Conservation (phyloP, 2,329 filamentous ascomycete species). For the Colletotrichum incanum region DNA sequence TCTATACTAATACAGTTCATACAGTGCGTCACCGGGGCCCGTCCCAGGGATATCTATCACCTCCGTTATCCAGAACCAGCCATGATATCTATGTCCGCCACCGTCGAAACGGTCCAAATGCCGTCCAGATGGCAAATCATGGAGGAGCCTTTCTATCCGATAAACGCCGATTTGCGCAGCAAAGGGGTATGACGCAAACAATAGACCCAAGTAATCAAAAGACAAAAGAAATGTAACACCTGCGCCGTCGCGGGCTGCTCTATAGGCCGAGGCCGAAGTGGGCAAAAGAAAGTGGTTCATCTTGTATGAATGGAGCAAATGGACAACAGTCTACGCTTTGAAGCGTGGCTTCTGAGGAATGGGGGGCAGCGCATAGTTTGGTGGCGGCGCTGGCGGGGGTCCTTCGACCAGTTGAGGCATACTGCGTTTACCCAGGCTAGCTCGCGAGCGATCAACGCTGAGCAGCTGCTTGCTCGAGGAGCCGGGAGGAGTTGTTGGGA, state of each 20-base stretch:
- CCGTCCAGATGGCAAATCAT: constrained; percentile 26
- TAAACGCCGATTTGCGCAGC: constrained; percentile 41
- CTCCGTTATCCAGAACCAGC: constrained; percentile 27
- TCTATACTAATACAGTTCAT: constrained; percentile 30
- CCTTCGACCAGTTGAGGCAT: constrained; percentile 67
- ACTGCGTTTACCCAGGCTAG: constrained; percentile 59
- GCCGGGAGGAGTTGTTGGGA: constrained; percentile 18
- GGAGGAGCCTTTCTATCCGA: constrained; percentile 29
- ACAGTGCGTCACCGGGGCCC: constrained; percentile 25
- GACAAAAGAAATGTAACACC: constrained; percentile 29
- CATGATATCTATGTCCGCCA: constrained; percentile 22
- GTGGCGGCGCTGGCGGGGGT: constrained; percentile 69
- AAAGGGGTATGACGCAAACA: constrained; percentile 43
- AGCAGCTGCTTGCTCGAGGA: constrained; percentile 14
- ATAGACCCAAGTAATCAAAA: constrained; percentile 10
- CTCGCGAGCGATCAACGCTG: constrained; percentile 38
- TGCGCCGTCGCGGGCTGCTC: constrained; percentile 17
- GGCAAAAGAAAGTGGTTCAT: not conserved
- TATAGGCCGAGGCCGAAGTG: not conserved
- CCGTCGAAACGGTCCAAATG: constrained; percentile 32
- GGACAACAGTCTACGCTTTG: constrained; percentile 10
- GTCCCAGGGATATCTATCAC: constrained; percentile 26
- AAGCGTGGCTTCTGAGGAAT: constrained; percentile 55
- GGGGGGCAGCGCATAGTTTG: constrained; percentile 69
- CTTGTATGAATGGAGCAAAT: not conserved